Conservation (phyloP, 805 yeast species). For the Dipodascus albidus region DNA sequence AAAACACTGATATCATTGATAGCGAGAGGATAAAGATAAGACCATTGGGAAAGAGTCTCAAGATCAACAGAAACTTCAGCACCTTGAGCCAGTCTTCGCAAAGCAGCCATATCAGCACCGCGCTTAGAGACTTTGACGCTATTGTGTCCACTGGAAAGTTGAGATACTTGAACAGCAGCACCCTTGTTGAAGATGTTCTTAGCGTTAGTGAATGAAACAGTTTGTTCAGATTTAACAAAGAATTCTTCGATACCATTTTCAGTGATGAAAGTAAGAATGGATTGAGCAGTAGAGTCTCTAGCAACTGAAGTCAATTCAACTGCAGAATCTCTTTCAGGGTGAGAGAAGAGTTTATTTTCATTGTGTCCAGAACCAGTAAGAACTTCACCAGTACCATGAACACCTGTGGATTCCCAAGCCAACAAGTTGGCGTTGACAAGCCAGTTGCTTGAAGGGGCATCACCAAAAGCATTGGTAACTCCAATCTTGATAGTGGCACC, state of each 20-base stretch:
- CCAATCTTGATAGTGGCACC: slow-evolving; percentile 39
- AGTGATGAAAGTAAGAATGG: neutral
- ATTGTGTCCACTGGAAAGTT: neutral
- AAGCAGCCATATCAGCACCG: neutral
- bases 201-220: neutral
- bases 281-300: neutral
- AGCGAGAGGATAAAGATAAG: neutral
- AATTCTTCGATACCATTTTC: neutral
- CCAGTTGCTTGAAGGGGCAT: slow-evolving; percentile 21
- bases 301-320: neutral
- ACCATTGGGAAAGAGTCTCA: neutral
- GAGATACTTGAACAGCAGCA: slow-evolving; percentile 1
- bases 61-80: neutral
- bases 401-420: slow-evolving; percentile 20
- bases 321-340: neutral
- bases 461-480: slow-evolving; percentile 27
- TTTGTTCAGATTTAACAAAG: neutral
- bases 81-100: neutral
- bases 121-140: neutral
- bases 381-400: slow-evolving; percentile 17
- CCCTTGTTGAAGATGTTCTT: slow-evolving; percentile 1
- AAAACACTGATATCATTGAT: neutral
- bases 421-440: slow-evolving; percentile 22
- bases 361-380: neutral
- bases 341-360: neutral